Evolutionary conservation across 129 eudicot species (phyloP), one percentile per base, ranked within the genome.

Genomic region (Chrysanthemum seticuspe): DNA sequence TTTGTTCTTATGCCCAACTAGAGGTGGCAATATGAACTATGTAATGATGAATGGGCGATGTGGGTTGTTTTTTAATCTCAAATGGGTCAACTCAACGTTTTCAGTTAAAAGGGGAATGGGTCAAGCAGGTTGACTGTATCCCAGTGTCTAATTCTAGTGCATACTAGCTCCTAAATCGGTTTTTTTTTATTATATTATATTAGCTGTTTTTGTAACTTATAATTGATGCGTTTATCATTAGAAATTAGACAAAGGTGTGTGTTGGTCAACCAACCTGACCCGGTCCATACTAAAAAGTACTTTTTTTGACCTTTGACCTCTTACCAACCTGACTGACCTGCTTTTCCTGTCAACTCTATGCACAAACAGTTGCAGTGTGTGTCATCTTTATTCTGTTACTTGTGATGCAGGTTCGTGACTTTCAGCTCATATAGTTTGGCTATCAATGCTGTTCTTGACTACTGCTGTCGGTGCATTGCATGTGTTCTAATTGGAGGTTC

Each of bases 351-450:
- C 10, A 40, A 10, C 47, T 40, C 47, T 40, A 7, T 40, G 10
- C 47, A 40, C 47, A 40, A 40, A 16, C 5, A 44, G 49, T 45
- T 47, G 56, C 6, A 4, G 29, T 27, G 36, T 0, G 34, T 16
- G 18, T 21, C 36, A 13, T 10, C 9, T 66, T 66, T 67, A 9
- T 47, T 48, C 27, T 14, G 29, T 40, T 40, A 40, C 25, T 13
- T 34, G 52, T n/a, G 49, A 53, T 55, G 52, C 52, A 18, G 53
- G 62, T 21, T 40, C 1, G 40, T 13, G 44, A 70, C 52, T 40
- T 53, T 31, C 52, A 53, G 75, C 18, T 53, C 53, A 13, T 70
- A 55, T 29, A 14, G 50, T 21, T 68, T 23, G 72, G 72, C 72
- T 49, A 49, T 50, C 59, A 25, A 21, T 50, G 31, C n/a, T 49